These are phyloP conservation scores for Geotrichum klebahnii DNA, from an alignment of 1,139 yeast genomes.

Conservation along the genomic window DNA sequence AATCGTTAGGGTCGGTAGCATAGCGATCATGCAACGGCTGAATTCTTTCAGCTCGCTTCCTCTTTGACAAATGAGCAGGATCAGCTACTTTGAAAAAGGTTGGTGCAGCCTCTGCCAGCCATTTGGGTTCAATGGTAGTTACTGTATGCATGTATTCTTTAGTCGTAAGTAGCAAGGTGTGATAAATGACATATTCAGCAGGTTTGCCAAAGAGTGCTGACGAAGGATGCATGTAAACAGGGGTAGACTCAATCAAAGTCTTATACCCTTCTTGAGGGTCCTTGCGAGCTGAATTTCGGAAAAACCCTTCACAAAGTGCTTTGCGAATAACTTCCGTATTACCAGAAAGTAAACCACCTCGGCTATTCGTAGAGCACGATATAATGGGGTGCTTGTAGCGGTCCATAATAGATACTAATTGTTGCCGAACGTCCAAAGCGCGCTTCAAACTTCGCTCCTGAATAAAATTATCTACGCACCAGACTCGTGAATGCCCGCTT, in stretches of 20 bases:
- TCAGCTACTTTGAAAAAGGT: slow-evolving; percentile 69
- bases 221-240: slow-evolving; percentile 85
- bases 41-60: slow-evolving; percentile 49
- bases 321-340: slow-evolving; percentile 61
- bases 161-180: slow-evolving; percentile 73
- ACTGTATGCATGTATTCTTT: slow-evolving; percentile 91
- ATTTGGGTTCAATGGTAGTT: slow-evolving; percentile 72
- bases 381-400: slow-evolving; percentile 49
- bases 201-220: slow-evolving; percentile 70
- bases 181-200: slow-evolving; percentile 79
- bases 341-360: slow-evolving; percentile 29
- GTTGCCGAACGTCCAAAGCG: slow-evolving; percentile 76
- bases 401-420: slow-evolving; percentile 60
- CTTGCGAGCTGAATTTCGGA: slow-evolving; percentile 76
- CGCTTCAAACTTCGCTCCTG: slow-evolving; percentile 75
- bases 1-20: slow-evolving; percentile 51
- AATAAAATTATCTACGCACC: slow-evolving; percentile 80
- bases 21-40: slow-evolving; percentile 60
- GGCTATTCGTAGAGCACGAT: slow-evolving; percentile 49
- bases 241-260: slow-evolving; percentile 71
- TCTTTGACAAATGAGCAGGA: slow-evolving; percentile 40
- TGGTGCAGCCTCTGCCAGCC: slow-evolving; percentile 87
- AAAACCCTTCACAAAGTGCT: slow-evolving; percentile 81
- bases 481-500: slow-evolving; percentile 55
- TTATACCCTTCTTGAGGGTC: slow-evolving; percentile 74